Evolutionary conservation across 805 yeast species (phyloP).

Genomic region (Teunomyces tritomae): DNA sequence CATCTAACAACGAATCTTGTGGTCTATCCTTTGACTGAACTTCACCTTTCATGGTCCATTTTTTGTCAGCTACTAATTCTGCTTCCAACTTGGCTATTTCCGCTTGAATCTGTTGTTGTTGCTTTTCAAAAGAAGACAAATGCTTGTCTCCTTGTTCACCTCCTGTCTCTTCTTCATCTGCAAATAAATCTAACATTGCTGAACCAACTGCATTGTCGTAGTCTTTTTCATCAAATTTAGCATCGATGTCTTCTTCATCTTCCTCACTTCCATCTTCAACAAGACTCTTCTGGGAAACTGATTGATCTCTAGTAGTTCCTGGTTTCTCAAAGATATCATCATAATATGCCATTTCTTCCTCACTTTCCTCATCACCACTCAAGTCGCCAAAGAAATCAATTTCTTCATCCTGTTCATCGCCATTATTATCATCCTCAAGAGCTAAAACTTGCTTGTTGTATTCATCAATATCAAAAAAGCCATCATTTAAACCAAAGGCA

Average conservation of each 20-base stretch:
- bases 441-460: slow-evolving; percentile 74
- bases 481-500: slow-evolving; percentile 72
- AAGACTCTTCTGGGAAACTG: not conserved
- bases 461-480: slow-evolving; percentile 79
- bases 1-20: slow-evolving; percentile 76
- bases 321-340: slow-evolving; percentile 65
- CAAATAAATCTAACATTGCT: slow-evolving; percentile 64
- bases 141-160: slow-evolving; percentile 16
- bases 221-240: slow-evolving; percentile 53
- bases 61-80: slow-evolving; percentile 85
- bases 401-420: slow-evolving; percentile 45
- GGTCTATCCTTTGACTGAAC: slow-evolving; percentile 80
- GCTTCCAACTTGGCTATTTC: slow-evolving; percentile 80
- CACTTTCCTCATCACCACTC: slow-evolving; percentile 41
- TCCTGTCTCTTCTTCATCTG: slow-evolving; percentile 26
- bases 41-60: slow-evolving; percentile 95
- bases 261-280: slow-evolving; percentile 38
- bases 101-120: slow-evolving; percentile 69
- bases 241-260: slow-evolving; percentile 17
- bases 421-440: slow-evolving; percentile 48
- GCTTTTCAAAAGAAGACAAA: slow-evolving; percentile 77
- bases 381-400: slow-evolving; percentile 39
- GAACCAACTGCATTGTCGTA: slow-evolving; percentile 58
- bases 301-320: slow-evolving; percentile 9
- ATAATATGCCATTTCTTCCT: slow-evolving; percentile 46